Evolutionary conservation across 495 filamentous ascomycete species (phyloP).

Genomic region (Rhizodiscina lignyota): DNA sequence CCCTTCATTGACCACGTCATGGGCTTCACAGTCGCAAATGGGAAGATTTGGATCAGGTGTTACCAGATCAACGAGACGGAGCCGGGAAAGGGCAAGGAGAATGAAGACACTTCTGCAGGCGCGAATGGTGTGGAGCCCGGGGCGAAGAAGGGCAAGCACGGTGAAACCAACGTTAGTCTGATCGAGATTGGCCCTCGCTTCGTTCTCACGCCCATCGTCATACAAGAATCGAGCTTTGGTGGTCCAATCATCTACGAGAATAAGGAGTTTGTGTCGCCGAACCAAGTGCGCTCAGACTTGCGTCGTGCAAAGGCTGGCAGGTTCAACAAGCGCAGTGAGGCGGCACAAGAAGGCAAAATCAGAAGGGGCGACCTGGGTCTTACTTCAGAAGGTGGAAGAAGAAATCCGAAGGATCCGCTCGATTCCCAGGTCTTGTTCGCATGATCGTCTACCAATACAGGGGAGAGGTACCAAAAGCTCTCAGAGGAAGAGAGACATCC

Average conservation of each 20-base stretch:
- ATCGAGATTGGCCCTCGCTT: constrained; percentile 93
- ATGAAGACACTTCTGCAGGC: too few species aligned
- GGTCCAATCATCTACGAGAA: constrained; percentile 98
- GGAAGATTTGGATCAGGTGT: constrained; percentile 90
- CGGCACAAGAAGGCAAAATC: constrained; percentile 48
- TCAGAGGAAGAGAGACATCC: too few species aligned
- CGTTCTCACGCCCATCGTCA: constrained; percentile 88
- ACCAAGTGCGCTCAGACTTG: constrained; percentile 76
- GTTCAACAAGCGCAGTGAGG: constrained; percentile 58
- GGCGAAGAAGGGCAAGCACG: constrained; percentile 14
- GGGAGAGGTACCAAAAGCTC: too few species aligned
- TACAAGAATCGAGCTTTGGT: constrained; percentile 87
- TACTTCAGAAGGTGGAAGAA: constrained; percentile 41
- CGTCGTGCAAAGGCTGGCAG: constrained; percentile 55
- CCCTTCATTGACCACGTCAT: constrained; percentile 94
- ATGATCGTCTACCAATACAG: too few species aligned
- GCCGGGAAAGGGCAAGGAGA: constrained; percentile 28
- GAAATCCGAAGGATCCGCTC: constrained; percentile 47
- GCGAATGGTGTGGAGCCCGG: constrained; percentile 18
- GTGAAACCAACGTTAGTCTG: constrained; percentile 58
- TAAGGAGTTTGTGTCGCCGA: constrained; percentile 92
- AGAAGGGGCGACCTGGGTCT: constrained; percentile 66
- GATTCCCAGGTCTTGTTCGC: constrained; percentile 73
- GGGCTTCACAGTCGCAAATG: constrained; percentile 79
- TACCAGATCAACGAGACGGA: constrained; percentile 88